Conservation (phyloP, 1,284 basidiomycete genomes). For the Moesziomyces parantarcticus region DNA sequence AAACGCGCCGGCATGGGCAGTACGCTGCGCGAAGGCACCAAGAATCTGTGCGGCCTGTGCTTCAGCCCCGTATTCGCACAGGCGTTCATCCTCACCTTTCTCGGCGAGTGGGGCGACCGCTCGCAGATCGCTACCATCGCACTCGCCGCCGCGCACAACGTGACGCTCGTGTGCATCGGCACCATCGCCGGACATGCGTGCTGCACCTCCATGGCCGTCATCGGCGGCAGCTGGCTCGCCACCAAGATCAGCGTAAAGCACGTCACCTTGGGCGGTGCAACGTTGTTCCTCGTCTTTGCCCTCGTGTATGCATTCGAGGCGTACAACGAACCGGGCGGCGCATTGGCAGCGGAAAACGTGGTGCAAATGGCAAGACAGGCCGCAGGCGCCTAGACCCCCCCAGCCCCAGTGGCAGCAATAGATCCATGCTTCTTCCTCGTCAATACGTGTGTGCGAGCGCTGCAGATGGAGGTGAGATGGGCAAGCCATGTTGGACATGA, state of each 20-base stretch:
- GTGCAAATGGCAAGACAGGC: conserved; percentile 17
- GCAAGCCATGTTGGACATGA: no score
- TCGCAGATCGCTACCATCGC: conserved; percentile 98
- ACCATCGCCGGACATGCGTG: conserved; percentile 88
- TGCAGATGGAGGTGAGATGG: no score
- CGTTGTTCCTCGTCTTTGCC: conserved; percentile 83
- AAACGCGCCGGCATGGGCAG: not conserved
- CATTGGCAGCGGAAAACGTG: not conserved
- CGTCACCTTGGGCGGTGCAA: conserved; percentile 84
- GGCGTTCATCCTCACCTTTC: conserved; percentile 91
- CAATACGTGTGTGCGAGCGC: no score
- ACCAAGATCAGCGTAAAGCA: conserved; percentile 41
- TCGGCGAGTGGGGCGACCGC: conserved; percentile 98
- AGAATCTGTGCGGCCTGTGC: conserved; percentile 84
- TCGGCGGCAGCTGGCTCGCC: conserved; percentile 86
- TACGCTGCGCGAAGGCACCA: conserved; percentile 73
- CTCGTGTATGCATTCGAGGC: conserved; percentile 70
- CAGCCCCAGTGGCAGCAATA: not conserved
- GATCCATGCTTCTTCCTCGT: no score
- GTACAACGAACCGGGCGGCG: conserved; percentile 5
- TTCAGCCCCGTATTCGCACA: conserved; percentile 95
- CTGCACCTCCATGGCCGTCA: conserved; percentile 88
- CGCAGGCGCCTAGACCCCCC: not conserved
- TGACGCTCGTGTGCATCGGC: conserved; percentile 84
- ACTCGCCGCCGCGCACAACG: conserved; percentile 88